Base-by-base conservation (phyloP, 805 yeast species). In the Kodamaea kaohsiungensis region DNA sequence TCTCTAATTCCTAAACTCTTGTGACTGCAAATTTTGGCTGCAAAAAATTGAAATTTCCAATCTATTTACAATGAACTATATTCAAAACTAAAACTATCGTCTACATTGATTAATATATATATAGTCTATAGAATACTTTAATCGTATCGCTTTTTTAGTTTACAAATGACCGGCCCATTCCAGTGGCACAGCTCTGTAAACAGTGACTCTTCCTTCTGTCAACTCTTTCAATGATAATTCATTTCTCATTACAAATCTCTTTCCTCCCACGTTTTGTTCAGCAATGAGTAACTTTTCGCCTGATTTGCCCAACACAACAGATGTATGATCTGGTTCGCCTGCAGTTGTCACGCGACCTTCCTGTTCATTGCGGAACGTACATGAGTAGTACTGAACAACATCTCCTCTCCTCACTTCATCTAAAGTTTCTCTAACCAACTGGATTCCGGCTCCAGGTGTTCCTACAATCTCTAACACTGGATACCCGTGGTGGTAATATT, bases 281-380 rank as follows among this genome's bases (percentile, higher is more conserved):
- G 76, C 67, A 8, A 82, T 71, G 10, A 59, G 56, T 7, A 82
- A 39, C 12, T 62, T 65, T 2, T 65, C 71, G 3, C 64, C 66
- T 1, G 58, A 59, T 17, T 68, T 71, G 9, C 60, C 66, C 10
- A 67, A 46, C 4, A 72, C 78, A 45, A 73, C 67, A 40, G 72
- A 51, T 0, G 87, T 82, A 61, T 83, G 87, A 62, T 82, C 78
- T 3, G 87, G 87, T 3, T 71, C 70, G 0, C 87, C 87, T 2
- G 66, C 76, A 1, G 69, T 70, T 56, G 67, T 73, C 3, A 70
- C 69, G 19, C 66, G 53, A 3, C 79, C 73, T 7, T 60, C 60
- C 18, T 65, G 65, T 5, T 70, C 66, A 55, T 72, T 68, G 51
- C 69, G 68, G 57, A 82, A 78, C 3, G 65, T 65, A 46, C 81